These are phyloP conservation scores for Cyclotella cryptica DNA, from an alignment of 108 stramenopile genomes.

Conservation along the genomic window DNA sequence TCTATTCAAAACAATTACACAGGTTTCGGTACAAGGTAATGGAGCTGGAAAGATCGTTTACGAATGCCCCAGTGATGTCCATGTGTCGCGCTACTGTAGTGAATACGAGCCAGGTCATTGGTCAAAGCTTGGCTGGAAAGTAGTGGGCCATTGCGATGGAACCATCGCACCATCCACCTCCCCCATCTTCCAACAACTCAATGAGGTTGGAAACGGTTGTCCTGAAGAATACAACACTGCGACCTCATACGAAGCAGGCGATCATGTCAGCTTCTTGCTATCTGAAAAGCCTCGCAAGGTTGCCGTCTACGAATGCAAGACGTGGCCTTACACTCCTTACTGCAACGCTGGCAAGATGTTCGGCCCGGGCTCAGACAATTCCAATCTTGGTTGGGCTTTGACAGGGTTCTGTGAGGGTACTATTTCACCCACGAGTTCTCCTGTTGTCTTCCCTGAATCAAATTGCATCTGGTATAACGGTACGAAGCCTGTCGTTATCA, in stretches of 20 bases:
- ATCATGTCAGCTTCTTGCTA: background rate
- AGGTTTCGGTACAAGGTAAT: background rate
- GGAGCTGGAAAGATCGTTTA: background rate
- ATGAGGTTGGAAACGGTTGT: constrained; percentile 4
- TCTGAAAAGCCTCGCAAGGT: background rate
- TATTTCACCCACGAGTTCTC: constrained; percentile 1
- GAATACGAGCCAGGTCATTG: background rate
- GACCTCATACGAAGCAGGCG: constrained; percentile 9
- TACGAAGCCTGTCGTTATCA: background rate
- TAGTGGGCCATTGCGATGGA: background rate
- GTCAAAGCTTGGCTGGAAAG: background rate
- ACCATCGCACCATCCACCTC: background rate
- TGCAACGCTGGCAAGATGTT: constrained; percentile 13
- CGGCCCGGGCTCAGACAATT: background rate
- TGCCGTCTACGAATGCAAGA: background rate
- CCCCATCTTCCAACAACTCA: background rate
- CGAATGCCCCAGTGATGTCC: background rate
- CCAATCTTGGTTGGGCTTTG: constrained; percentile 11
- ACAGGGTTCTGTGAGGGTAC: constrained; percentile 7
- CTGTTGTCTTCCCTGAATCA: background rate
- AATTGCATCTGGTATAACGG: background rate
- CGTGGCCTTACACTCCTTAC: constrained; percentile 8
- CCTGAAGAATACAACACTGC: constrained; percentile 10
- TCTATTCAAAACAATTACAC: too few relatives aligned
- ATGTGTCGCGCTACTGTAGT: background rate